phyloP scores from a whole-genome alignment of 306 rosid genomes.

The Prinsepia uniflora region DNA sequence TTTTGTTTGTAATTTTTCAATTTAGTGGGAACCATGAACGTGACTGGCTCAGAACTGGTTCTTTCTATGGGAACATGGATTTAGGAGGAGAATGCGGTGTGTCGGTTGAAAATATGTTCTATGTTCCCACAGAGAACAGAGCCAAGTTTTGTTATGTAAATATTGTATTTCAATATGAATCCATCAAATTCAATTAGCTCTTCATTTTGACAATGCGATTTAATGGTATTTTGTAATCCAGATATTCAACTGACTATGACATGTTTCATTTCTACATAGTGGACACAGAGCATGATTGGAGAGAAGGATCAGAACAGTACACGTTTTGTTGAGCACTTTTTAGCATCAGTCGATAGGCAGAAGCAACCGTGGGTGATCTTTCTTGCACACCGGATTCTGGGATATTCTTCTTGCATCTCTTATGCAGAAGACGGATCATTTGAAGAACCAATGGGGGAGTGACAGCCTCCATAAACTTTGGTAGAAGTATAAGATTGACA shows the following conservation, averaged over 20 bases:
- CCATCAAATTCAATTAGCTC: not conserved
- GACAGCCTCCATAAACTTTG: slow-evolving; percentile 83
- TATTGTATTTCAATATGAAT: not conserved
- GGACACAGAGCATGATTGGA: slow-evolving; percentile 88
- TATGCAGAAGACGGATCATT: slow-evolving; percentile 72
- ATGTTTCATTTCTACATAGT: slow-evolving; percentile 91
- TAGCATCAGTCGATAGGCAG: slow-evolving; percentile 74
- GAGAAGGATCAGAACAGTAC: slow-evolving; percentile 79
- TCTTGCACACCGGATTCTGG: slow-evolving; percentile 85
- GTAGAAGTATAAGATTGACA: slow-evolving; percentile 88
- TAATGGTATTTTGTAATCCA: slow-evolving; percentile 12
- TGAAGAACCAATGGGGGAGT: slow-evolving; percentile 92
- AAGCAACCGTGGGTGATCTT: slow-evolving; percentile 92
- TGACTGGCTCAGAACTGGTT: slow-evolving; percentile 83
- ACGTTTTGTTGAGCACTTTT: slow-evolving; percentile 69
- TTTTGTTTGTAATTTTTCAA: slow-evolving; percentile 12
- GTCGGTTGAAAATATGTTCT: slow-evolving; percentile 75
- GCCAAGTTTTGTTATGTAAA: slow-evolving; percentile 67
- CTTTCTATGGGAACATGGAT: slow-evolving; percentile 68
- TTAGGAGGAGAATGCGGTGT: slow-evolving; percentile 98
- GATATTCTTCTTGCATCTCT: slow-evolving; percentile 60
- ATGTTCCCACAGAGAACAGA: slow-evolving; percentile 81
- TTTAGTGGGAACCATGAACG: slow-evolving; percentile 94
- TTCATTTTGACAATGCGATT: not conserved
- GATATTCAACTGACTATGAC: slow-evolving; percentile 82